Percentiles rank a stretch among this genome's conserved stretches.
Evolutionary conservation across 208 protist genomes (phyloP).

Genomic region (Jaenimonas drosophilae): DNA sequence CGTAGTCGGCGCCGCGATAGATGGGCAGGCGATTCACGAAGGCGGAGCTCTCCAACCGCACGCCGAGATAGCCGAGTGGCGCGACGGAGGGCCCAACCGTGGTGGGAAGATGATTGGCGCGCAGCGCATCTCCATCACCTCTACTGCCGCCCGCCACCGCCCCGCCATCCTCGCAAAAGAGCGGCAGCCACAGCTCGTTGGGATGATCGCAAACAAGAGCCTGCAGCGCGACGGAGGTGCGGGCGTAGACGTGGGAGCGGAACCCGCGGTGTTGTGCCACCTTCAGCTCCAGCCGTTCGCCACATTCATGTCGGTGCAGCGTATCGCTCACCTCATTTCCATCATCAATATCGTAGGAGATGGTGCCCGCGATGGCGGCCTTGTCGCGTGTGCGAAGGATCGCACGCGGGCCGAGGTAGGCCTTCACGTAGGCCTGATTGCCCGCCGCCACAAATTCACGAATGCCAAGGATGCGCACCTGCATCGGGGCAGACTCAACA

Average conservation of each 20-base stretch:
- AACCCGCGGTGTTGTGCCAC: constrained; percentile 30
- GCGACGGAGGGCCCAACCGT: constrained; percentile 4
- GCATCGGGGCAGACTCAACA: constrained; percentile 50
- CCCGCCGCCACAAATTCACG: constrained; percentile 18
- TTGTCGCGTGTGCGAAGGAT: constrained; percentile 49
- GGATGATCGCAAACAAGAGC: constrained; percentile 44
- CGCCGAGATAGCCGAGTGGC: constrained; percentile 28
- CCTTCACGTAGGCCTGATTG: constrained; percentile 58
- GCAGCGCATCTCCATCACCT: too few species aligned
- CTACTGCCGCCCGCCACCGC: neutral
- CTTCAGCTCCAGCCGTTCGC: constrained; percentile 39
- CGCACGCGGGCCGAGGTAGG: constrained; percentile 30
- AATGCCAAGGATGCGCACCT: constrained; percentile 53
- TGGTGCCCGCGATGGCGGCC: constrained; percentile 8
- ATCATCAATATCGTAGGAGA: constrained; percentile 41
- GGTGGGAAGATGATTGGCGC: neutral
- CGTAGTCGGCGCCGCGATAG: constrained; percentile 32
- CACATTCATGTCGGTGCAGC: constrained; percentile 31
- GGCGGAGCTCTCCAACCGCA: constrained; percentile 66
- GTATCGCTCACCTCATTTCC: constrained; percentile 50
- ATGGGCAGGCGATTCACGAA: too few species aligned
- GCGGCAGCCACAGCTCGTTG: constrained; percentile 60
- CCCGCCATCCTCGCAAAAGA: constrained; percentile 13
- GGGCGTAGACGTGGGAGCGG: constrained; percentile 23
- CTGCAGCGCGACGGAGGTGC: constrained; percentile 36